A percentile compares a stretch with the other conserved stretches of the same genome.
These are phyloP conservation scores for Pichia gijzeniarum DNA, from an alignment of 805 yeast species.

Conservation along the genomic window DNA sequence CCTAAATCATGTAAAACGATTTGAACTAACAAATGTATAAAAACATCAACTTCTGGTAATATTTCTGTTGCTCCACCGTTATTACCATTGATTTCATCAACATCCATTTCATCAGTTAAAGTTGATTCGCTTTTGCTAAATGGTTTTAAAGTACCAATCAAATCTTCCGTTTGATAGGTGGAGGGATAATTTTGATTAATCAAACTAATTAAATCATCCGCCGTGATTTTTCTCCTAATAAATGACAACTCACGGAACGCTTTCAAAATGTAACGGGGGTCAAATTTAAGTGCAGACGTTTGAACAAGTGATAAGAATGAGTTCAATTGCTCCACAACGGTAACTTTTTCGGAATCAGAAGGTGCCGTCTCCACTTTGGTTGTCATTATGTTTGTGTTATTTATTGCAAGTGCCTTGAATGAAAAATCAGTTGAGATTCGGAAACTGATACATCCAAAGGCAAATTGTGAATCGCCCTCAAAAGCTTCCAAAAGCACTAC, in stretches of 20 bases:
- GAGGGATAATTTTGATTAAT: conserved; percentile 52
- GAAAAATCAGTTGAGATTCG: no score
- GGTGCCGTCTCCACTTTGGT: conserved; percentile 6
- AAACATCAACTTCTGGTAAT: conserved; percentile 75
- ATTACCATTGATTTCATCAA: conserved; percentile 25
- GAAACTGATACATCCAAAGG: no score
- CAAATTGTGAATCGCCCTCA: no score
- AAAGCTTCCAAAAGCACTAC: no score
- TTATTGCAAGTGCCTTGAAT: neutral
- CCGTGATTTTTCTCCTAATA: conserved; percentile 58
- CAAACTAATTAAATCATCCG: conserved; percentile 47
- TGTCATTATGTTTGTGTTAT: conserved; percentile 2
- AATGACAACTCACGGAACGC: conserved; percentile 78
- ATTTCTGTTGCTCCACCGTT: conserved; percentile 32
- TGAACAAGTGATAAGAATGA: conserved; percentile 18
- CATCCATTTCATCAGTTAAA: conserved; percentile 21
- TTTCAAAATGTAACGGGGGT: conserved; percentile 81
- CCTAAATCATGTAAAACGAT: conserved; percentile 64
- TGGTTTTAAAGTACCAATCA: conserved; percentile 32
- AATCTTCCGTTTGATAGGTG: conserved; percentile 32
- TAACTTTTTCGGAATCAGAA: neutral
- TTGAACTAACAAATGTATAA: conserved; percentile 72
- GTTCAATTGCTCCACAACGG: conserved; percentile 5
- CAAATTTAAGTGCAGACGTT: conserved; percentile 47
- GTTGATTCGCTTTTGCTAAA: conserved; percentile 19